These are phyloP conservation scores for Infundibulicybe gibba DNA, from an alignment of 768 basidiomycete genomes.

Conservation along the genomic window DNA sequence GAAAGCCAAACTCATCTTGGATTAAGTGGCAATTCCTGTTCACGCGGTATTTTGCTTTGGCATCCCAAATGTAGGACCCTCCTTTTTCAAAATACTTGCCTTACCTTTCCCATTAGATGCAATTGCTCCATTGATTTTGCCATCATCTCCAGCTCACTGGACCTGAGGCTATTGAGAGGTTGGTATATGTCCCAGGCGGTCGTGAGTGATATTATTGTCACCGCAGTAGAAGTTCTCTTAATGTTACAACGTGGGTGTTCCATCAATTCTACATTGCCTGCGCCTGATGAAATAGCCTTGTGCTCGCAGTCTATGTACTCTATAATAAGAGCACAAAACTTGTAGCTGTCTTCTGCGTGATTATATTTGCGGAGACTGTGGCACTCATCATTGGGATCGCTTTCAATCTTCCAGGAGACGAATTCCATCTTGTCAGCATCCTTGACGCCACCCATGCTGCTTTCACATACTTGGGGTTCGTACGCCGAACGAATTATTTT, in stretches of 20 bases:
- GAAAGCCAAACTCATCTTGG: slow-evolving; percentile 15
- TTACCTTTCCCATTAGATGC: slow-evolving; percentile 7
- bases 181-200: slow-evolving; percentile 23
- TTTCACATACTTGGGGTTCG: slow-evolving; percentile 22
- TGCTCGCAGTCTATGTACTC: slow-evolving; percentile 23
- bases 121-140: slow-evolving; percentile 18
- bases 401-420: slow-evolving; percentile 12
- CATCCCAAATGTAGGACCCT: slow-evolving; percentile 18
- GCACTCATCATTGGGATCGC: slow-evolving; percentile 16
- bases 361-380: slow-evolving; percentile 17
- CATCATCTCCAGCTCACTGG: background rate
- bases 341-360: slow-evolving; percentile 12
- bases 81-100: background rate
- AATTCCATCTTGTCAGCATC: slow-evolving; percentile 15
- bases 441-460: slow-evolving; percentile 15
- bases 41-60: slow-evolving; percentile 24
- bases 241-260: slow-evolving; percentile 20
- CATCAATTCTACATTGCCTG: background rate
- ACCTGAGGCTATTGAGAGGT: slow-evolving; percentile 6
- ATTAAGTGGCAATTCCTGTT: slow-evolving; percentile 26
- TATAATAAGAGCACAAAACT: slow-evolving; percentile 27
- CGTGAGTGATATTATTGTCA: slow-evolving; percentile 18
- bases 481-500: no score
- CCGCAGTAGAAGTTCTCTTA: slow-evolving; percentile 23
- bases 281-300: background rate